These are phyloP conservation scores for Solanum chilense DNA, from an alignment of 257 asterid species.

Conservation along the genomic window DNA sequence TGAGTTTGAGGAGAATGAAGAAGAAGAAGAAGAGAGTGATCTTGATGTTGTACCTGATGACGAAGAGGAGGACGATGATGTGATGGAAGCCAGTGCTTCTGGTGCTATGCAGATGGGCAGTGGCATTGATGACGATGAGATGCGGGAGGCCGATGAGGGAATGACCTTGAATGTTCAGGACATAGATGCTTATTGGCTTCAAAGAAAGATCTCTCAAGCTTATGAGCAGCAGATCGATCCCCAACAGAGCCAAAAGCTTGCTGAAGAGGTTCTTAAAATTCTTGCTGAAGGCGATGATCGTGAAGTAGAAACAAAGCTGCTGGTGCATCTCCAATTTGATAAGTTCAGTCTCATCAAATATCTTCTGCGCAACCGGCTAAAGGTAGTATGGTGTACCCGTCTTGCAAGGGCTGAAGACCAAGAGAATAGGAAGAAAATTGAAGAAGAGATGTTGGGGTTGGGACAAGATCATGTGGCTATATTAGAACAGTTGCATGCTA, in stretches of 20 bases:
- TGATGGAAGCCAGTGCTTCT: slow-evolving; percentile 7
- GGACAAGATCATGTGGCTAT: slow-evolving; percentile 29
- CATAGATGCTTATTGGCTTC: slow-evolving; percentile 41
- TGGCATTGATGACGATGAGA: slow-evolving; percentile 28
- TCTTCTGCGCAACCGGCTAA: slow-evolving; percentile 29
- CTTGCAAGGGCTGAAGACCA: slow-evolving; percentile 38
- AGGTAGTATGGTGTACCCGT: slow-evolving; percentile 39
- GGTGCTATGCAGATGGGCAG: slow-evolving; percentile 38
- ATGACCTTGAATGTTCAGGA: slow-evolving; percentile 40
- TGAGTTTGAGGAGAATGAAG: slow-evolving; percentile 40
- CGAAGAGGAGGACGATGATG: slow-evolving; percentile 30
- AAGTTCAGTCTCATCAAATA: slow-evolving; percentile 26
- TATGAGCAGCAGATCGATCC: slow-evolving; percentile 33
- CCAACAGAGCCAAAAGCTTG: slow-evolving; percentile 32
- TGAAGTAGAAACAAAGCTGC: slow-evolving; percentile 27
- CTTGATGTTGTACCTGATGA: slow-evolving; percentile 29
- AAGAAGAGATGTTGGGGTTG: slow-evolving; percentile 22
- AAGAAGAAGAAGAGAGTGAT: slow-evolving; percentile 34
- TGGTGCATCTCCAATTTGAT: slow-evolving; percentile 26
- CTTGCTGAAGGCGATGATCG: slow-evolving; percentile 34
- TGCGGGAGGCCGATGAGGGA: slow-evolving; percentile 19
- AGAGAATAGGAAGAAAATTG: slow-evolving; percentile 21
- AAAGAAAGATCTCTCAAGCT: slow-evolving; percentile 36
- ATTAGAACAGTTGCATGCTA: slow-evolving; percentile 33
- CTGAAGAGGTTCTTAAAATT: slow-evolving; percentile 33